phyloP scores from a whole-genome alignment of 1,284 basidiomycete species.

The Boletus chippewaensis region DNA sequence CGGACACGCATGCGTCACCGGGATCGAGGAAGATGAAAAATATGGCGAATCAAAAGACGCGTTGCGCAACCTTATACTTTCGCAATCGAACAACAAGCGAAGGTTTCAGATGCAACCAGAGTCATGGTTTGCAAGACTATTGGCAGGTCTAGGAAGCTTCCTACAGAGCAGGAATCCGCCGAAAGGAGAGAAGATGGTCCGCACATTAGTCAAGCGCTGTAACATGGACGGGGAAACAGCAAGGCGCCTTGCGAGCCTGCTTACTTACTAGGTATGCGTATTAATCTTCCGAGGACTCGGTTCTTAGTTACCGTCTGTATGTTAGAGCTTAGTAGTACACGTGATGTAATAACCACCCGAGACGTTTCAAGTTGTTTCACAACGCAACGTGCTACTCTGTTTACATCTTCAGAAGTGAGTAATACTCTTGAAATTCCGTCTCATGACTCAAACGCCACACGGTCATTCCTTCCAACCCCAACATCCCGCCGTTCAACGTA shows the following conservation, averaged over 20 bases:
- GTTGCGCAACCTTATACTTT: constrained; percentile 18
- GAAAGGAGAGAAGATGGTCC: constrained; percentile 24
- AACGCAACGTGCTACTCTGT: background rate
- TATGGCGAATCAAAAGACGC: constrained; percentile 19
- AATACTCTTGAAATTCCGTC: no score
- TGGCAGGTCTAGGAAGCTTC: constrained; percentile 20
- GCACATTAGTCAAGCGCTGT: constrained; percentile 25
- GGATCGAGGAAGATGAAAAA: constrained; percentile 27
- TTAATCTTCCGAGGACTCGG: background rate
- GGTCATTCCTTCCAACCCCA: background rate
- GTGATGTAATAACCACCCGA: background rate
- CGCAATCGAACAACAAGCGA: constrained; percentile 10
- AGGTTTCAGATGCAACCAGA: constrained; percentile 25
- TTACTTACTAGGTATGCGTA: constrained; percentile 2
- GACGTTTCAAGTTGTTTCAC: background rate
- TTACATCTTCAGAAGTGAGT: no score
- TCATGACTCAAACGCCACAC: no score
- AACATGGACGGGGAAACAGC: constrained; percentile 29
- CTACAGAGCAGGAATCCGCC: constrained; percentile 21
- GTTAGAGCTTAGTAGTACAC: background rate
- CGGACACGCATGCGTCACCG: constrained; percentile 38
- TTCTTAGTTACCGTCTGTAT: background rate
- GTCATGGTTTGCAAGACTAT: constrained; percentile 22
- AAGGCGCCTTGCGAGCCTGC: constrained; percentile 13
- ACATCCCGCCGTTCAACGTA: background rate